phyloP scores from a whole-genome alignment of 2,329 filamentous ascomycete species.

The Furcasterigmium sp. region DNA sequence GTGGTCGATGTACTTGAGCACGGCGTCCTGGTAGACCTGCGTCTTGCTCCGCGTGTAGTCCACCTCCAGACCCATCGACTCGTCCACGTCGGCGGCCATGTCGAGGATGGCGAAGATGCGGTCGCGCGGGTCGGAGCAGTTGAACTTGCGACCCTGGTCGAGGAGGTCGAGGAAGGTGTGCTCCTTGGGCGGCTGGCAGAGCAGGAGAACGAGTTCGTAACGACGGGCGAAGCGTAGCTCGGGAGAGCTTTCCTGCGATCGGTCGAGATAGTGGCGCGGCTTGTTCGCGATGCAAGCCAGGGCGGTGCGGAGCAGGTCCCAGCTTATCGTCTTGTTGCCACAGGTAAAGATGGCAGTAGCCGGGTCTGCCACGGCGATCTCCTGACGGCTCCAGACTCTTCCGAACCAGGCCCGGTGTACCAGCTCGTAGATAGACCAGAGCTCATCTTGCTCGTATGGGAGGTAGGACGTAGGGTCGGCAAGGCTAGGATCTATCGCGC shows the following conservation, averaged over 20 bases:
- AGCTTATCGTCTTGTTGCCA: conserved; percentile 1
- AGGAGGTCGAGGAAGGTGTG: conserved; percentile 1
- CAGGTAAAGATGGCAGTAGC: background rate
- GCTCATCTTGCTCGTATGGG: conserved; percentile 4
- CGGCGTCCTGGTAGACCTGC: conserved; percentile 4
- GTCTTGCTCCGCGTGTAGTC: conserved; percentile 3
- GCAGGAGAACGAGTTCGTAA: conserved; percentile 1
- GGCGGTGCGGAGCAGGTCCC: conserved; percentile 1
- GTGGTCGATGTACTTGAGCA: conserved; percentile 2
- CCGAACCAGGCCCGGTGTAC: conserved; percentile 3
- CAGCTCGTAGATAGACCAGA: conserved; percentile 3
- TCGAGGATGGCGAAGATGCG: conserved; percentile 9
- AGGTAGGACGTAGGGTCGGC: conserved; percentile 1
- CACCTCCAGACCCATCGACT: conserved; percentile 4
- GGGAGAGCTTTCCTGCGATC: background rate
- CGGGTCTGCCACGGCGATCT: conserved; percentile 1
- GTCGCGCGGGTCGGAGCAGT: conserved; percentile 10
- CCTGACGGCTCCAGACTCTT: background rate
- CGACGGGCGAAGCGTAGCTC: conserved; percentile 3
- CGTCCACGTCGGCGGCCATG: conserved; percentile 10
- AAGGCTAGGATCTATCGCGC: background rate
- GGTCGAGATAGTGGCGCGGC: conserved; percentile 1
- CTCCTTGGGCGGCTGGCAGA: background rate
- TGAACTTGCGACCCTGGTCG: conserved; percentile 9
- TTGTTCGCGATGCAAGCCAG: conserved; percentile 3